Evolutionary conservation across 2,329 filamentous ascomycete genomes (phyloP), one percentile per base, ranked within the genome.

Genomic region (Talaromyces sp.): DNA sequence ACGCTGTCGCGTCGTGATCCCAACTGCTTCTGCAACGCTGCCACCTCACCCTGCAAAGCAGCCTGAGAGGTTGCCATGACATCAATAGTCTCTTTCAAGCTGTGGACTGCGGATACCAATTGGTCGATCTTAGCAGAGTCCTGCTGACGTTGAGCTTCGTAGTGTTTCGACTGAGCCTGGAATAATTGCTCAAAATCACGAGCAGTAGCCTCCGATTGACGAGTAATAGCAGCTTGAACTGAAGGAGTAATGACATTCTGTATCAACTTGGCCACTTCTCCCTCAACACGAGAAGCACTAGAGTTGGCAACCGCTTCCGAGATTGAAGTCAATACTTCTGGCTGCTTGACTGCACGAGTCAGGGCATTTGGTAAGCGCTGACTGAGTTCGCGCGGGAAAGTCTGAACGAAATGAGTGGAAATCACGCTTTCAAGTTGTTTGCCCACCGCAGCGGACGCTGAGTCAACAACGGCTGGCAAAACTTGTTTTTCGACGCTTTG

Each of bases 401-500:
- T 82, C 47, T 84, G 83, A n/a, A 86, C 83, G 45, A 96, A 78
- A 61, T 90, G 84, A 58, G 87, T 83, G 68, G 86, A 85, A 63
- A 97, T 79, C 67, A 87, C 87, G 68, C 86, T 83, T 64, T 87
- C 84, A 27, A 98, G 82, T 73, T 91, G 88, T 67, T 90, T 88
- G 63, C 89, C 85, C 33, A 97, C 83, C 4, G 89, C 85, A 67
- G 87, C 85, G 52, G 86, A 83, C 14, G 91, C 87, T 48, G 88
- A 83, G 60, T 88, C 84, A 47, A 88, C 85, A 64, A 98, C 81
- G 37, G 88, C 83, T 11, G 95, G 94, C 61, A 97, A 82, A 52
- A 97, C 87, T 14, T 88, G 84, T 63, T 88, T 84, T 67, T 91
- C 86, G 69, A 97, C 91, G 75, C 90, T 90, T 57, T 88, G 84